Base-by-base conservation (phyloP, 768 basidiomycete species). In the Rhizopogon vulgaris region DNA sequence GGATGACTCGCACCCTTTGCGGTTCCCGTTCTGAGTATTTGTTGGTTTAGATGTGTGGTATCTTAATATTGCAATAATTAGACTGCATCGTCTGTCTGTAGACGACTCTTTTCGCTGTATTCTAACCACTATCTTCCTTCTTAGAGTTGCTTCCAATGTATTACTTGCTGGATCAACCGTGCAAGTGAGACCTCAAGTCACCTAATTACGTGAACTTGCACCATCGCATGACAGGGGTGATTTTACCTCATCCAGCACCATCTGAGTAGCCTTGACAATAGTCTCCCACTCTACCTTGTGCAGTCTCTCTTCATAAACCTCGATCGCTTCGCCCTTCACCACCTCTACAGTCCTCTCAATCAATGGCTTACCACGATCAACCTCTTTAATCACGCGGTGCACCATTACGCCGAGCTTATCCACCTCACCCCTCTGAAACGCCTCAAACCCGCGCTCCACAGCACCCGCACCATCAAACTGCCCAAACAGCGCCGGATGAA, bases 381-480 rank as follows among this genome's bases (percentile, higher is more conserved):
- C 94, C 62, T 94, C 90, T 57, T 83, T 85, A 34, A 98, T 83
- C 12, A 97, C 96, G 24, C 85, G 79, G 69, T 99, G 96, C 0
- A 97, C 85, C 95, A 97, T 98, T 1, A 80, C 84, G 0, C 96
- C 94, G 0, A 87, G 83, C 52, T 78, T 75, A 30, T 74, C 72
- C 42, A 94, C 85, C 64, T 94, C 87, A 0, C 91, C 90, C 51
- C 74, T 79, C 63, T 87, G 78, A 65, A 90, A 96, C 0, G 93
- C 94, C 56, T 91, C 90, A 63, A 82, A 94, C 3, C 94, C 92
- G 10, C 95, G 75, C 56, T 87, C 82, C 49, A 97, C 87, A 1
- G 94, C 93, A 60, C 90, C 79, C n/a, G 90, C 84, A 5, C 96
- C 96, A 59, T 96, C 94, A 60, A 99, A 99, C n/a, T 87, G 83